Percentiles rank a stretch among this genome's conserved stretches.
phyloP scores from a whole-genome alignment of 768 basidiomycete species.

The Amyloporia xantha region DNA sequence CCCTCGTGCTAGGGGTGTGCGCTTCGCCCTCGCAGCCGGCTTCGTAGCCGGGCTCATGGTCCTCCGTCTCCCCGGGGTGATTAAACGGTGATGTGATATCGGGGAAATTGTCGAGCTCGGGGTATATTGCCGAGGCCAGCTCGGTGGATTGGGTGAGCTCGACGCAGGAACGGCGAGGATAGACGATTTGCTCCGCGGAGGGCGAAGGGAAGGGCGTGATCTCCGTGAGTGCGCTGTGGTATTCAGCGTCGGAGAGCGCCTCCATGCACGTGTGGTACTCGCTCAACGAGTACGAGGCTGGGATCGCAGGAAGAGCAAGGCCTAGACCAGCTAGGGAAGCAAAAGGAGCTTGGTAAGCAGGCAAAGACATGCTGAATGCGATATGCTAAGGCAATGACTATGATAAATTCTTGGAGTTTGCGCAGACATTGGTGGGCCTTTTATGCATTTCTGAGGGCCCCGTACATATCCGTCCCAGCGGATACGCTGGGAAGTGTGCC shows the following conservation, averaged over 20 bases:
- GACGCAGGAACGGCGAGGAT: not conserved
- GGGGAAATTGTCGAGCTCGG: not conserved
- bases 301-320: not conserved
- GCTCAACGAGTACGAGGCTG: not conserved
- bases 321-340: not conserved
- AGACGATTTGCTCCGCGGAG: not conserved
- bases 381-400: too few species aligned
- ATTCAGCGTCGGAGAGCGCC: not conserved
- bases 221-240: not conserved
- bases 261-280: not conserved
- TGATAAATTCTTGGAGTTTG: not conserved
- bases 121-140: not conserved
- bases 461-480: not conserved
- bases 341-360: not conserved
- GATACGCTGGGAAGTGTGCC: too few species aligned
- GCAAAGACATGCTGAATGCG: not conserved
- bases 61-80: not conserved
- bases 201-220: not conserved
- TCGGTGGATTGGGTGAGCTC: not conserved
- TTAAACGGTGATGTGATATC: not conserved
- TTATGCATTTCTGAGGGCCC: not conserved
- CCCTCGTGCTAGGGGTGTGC: not conserved
- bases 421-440: not conserved
- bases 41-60: not conserved
- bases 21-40: not conserved